phyloP scores from a whole-genome alignment of 257 asterid species.

The Petunia secreta region DNA sequence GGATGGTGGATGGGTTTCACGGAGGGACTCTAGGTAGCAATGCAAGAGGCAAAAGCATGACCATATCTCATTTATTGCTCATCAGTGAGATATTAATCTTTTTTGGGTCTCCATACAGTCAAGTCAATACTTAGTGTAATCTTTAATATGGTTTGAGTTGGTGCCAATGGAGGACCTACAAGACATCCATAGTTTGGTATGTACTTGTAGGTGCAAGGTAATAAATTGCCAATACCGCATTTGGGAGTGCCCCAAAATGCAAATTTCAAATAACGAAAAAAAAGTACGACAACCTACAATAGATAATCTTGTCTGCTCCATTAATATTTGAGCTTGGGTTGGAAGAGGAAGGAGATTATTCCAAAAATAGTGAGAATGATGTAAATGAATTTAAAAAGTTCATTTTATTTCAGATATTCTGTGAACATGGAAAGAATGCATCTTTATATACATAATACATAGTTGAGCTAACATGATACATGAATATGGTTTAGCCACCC shows the following conservation, averaged over 20 bases:
- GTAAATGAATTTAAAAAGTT: no score
- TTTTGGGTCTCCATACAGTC: not conserved
- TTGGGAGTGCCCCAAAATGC: not conserved
- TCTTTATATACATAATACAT: no score
- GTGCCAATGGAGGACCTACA: not conserved
- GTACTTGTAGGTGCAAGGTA: not conserved
- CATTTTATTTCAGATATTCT: no score
- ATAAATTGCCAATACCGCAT: not conserved
- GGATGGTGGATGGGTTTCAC: not conserved
- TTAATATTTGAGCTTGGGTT: not conserved
- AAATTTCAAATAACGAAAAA: not conserved
- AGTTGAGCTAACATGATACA: no score
- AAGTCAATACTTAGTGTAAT: not conserved
- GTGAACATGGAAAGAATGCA: no score
- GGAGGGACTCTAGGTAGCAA: slow-evolving; percentile 2
- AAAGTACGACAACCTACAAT: not conserved
- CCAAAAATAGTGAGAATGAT: no score
- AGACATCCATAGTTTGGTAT: not conserved
- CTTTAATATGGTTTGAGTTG: not conserved
- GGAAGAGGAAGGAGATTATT: not conserved
- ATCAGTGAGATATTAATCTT: not conserved
- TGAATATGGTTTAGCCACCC: no score
- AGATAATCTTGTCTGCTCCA: not conserved
- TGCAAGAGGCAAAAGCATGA: not conserved
- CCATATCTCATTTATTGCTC: not conserved